Evolutionary conservation across 345 rosid species (phyloP).

Genomic region (Eucalyptus cladocalyx): DNA sequence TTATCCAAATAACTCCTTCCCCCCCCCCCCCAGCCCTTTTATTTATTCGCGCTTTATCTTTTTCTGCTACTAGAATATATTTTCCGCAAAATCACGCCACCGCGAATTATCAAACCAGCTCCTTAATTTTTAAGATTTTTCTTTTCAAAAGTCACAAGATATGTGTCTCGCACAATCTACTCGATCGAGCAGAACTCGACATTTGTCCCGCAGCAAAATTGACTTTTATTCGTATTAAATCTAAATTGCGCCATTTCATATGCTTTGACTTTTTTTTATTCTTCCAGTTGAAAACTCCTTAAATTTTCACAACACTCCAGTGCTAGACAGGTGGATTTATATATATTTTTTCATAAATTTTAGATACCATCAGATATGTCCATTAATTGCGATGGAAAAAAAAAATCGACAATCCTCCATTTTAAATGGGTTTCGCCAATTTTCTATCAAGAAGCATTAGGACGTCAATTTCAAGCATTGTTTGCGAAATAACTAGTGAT

Average conservation of each 20-base stretch:
- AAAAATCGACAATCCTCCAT: background rate
- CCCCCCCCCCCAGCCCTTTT: background rate
- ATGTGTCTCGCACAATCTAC: background rate
- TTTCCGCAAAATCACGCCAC: background rate
- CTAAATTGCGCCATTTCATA: background rate
- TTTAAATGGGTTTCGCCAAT: background rate
- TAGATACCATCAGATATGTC: rapidly evolving
- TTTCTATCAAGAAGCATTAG: rapidly evolving
- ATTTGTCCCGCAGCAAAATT: background rate
- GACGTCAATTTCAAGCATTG: rapidly evolving
- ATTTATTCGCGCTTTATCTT: background rate
- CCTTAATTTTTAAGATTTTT: background rate
- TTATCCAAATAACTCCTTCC: background rate
- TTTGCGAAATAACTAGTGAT: background rate
- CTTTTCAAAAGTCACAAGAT: background rate
- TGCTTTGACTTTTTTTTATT: background rate
- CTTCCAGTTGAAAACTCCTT: background rate
- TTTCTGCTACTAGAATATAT: background rate
- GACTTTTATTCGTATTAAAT: background rate
- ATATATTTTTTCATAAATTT: background rate
- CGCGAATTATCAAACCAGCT: background rate
- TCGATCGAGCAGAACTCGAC: background rate
- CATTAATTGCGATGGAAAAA: background rate
- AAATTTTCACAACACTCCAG: background rate
- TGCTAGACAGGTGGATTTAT: background rate